Conservation (phyloP, 108 stramenopile genomes). For the Bacterosira constricta region DNA sequence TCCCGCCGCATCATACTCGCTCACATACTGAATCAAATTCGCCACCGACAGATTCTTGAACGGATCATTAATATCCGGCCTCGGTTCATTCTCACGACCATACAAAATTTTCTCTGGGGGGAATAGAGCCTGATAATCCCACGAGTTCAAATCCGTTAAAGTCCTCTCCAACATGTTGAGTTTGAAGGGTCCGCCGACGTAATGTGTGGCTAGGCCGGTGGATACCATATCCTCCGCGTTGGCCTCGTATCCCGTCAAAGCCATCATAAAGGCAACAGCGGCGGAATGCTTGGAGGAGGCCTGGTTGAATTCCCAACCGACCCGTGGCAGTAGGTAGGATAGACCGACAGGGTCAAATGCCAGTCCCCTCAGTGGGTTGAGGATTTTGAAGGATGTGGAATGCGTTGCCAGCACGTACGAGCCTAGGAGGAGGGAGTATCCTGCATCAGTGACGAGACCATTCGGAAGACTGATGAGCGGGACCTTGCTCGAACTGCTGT, state of each 20-base stretch:
- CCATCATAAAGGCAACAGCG: constrained; percentile 67
- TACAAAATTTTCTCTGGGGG: constrained; percentile 44
- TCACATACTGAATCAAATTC: constrained; percentile 59
- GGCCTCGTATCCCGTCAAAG: constrained; percentile 78
- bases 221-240: constrained; percentile 80
- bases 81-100: constrained; percentile 42
- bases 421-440: constrained; percentile 67
- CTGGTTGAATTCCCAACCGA: constrained; percentile 76
- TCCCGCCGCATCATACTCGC: constrained; percentile 62
- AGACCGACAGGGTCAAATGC: constrained; percentile 82
- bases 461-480: constrained; percentile 76
- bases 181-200: constrained; percentile 51
- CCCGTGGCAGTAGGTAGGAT: constrained; percentile 72
- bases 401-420: constrained; percentile 77
- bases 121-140: constrained; percentile 59
- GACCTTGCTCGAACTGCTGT: constrained; percentile 45
- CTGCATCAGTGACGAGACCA: constrained; percentile 75
- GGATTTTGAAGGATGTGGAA: constrained; percentile 63
- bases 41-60: constrained; percentile 73
- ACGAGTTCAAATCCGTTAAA: constrained; percentile 59
- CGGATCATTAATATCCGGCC: constrained; percentile 54
- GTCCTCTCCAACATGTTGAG: constrained; percentile 64
- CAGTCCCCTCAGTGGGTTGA: constrained; percentile 77
- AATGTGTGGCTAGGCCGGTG: constrained; percentile 83
- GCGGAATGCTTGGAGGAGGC: constrained; percentile 48